Percentiles rank a stretch among this genome's conserved stretches.
These are phyloP conservation scores for Uronychia binucleata DNA, from an alignment of 73 alveolate genomes.

Conservation along the genomic window DNA sequence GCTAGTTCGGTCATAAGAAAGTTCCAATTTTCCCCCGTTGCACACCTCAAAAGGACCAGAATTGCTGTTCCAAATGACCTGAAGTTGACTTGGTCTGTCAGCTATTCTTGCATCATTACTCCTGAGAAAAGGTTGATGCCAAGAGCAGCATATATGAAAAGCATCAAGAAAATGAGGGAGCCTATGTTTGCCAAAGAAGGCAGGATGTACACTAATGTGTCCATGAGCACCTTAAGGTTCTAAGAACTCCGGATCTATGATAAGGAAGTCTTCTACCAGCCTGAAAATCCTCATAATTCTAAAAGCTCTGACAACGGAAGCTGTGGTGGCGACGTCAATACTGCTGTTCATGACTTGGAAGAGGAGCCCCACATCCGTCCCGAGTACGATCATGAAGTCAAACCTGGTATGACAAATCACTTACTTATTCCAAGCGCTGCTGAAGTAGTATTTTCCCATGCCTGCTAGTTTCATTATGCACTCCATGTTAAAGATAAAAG, in stretches of 20 bases:
- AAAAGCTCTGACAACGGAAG: constrained; percentile 40
- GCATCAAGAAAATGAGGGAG: constrained; percentile 33
- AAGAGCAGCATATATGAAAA: constrained; percentile 44
- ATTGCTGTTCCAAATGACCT: constrained; percentile 3
- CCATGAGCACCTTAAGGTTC: constrained; percentile 5
- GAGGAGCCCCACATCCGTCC: constrained; percentile 7
- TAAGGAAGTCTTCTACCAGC: constrained; percentile 13
- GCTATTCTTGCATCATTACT: constrained; percentile 9
- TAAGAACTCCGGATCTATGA: constrained; percentile 26
- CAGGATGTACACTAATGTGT: constrained; percentile 35
- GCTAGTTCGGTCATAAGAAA: constrained; percentile 13
- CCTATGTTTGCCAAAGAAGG: constrained; percentile 63
- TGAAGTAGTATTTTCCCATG: neutral
- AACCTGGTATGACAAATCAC: too few species aligned
- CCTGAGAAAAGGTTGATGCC: constrained; percentile 52
- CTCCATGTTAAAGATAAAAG: constrained; percentile 80
- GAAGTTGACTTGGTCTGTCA: neutral
- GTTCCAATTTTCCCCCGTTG: constrained; percentile 39
- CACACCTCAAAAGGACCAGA: constrained; percentile 6
- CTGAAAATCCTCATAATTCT: constrained; percentile 44
- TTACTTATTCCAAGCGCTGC: neutral
- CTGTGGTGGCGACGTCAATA: constrained; percentile 2
- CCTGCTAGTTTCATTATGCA: constrained; percentile 1
- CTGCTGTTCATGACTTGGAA: constrained; percentile 12
- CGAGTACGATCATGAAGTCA: constrained; percentile 1